A percentile compares a stretch with the other conserved stretches of the same genome.
Evolutionary conservation across 1,139 yeast species (phyloP).

Genomic region (Wickerhamomyces sp.): DNA sequence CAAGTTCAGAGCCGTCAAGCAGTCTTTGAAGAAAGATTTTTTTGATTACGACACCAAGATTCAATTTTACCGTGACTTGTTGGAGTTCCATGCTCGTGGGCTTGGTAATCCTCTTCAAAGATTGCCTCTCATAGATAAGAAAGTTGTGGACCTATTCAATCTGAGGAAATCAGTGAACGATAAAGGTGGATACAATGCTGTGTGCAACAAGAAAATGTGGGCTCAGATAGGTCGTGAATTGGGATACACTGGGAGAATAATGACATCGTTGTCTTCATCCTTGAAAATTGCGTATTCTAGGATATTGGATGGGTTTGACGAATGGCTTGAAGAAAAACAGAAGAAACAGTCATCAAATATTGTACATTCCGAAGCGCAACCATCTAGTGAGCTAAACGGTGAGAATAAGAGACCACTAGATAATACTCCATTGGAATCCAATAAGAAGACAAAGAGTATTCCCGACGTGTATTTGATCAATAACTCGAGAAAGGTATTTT

Average conservation of each 20-base stretch:
- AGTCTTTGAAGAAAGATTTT: conserved; percentile 37
- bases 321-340: conserved; percentile 1
- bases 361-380: background rate
- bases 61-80: conserved; percentile 30
- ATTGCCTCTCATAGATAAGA: conserved; percentile 52
- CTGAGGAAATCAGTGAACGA: conserved; percentile 44
- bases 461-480: conserved; percentile 30
- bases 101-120: conserved; percentile 23
- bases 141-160: conserved; percentile 50
- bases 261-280: conserved; percentile 68
- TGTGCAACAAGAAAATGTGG: conserved; percentile 55
- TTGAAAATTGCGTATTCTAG: conserved; percentile 52
- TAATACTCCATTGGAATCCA: background rate
- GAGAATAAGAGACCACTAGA: conserved; percentile 14
- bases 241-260: conserved; percentile 65
- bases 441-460: conserved; percentile 7
- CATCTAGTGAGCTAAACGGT: conserved; percentile 7
- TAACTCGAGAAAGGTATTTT: conserved; percentile 43
- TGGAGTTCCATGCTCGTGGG: conserved; percentile 26
- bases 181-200: conserved; percentile 55
- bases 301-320: conserved; percentile 13
- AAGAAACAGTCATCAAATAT: background rate
- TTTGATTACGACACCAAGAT: conserved; percentile 28
- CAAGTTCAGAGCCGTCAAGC: conserved; percentile 53
- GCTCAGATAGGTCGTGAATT: conserved; percentile 69